Base-by-base conservation (phyloP, 2,329 filamentous ascomycete species). In the Neofusicoccum parvum region DNA sequence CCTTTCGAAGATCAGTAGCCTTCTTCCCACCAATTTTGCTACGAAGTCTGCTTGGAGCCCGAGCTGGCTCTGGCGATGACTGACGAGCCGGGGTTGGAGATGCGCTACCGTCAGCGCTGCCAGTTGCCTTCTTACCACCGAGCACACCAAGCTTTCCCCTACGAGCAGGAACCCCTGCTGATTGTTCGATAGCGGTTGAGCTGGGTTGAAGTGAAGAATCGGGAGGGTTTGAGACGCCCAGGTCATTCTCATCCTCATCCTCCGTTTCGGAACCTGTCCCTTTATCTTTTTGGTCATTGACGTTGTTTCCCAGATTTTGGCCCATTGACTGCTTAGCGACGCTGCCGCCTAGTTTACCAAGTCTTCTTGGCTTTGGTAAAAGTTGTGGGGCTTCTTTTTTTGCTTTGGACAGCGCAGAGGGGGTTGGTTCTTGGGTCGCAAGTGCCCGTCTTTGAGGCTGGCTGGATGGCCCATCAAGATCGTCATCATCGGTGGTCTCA, bases 401-500 rank as follows among this genome's bases (percentile, higher is more conserved):
- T 49, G 34, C 12, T 17, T 11, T 1, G 1, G 36, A 11, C 17
- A n/a, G 2, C 2, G 36, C 17, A 9, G 46, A 27, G 6, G 46
- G 3, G 2, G 45, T 6, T 10, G 27, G 14, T 10, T 39, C 14
- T 32, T 7, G 39, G 12, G 34, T 11, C 23, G 14, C 34, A 2
- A 17, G 41, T 7, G 12, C 34, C 11, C 15, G 34, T 60, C 11
- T 34, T 20, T 9, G 12, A n/a, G 12, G 23, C 43, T 65, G 50
- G 41, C 65, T 72, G 1, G 67, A 54, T 11, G 73, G 73, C 6
- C 70, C 74, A 68, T 80, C 79, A 11, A 81, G 72, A 59, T 81
- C 78, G 4, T 79, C 76, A 27, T 80, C 78, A 53, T 77, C 73
- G 5, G 76, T 74, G 17, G 76, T 77, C 17, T 76, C 75, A n/a